Percentiles rank a stretch among this genome's conserved stretches.
Conservation (phyloP, 257 asterid genomes). For the Solanum rostratum region DNA sequence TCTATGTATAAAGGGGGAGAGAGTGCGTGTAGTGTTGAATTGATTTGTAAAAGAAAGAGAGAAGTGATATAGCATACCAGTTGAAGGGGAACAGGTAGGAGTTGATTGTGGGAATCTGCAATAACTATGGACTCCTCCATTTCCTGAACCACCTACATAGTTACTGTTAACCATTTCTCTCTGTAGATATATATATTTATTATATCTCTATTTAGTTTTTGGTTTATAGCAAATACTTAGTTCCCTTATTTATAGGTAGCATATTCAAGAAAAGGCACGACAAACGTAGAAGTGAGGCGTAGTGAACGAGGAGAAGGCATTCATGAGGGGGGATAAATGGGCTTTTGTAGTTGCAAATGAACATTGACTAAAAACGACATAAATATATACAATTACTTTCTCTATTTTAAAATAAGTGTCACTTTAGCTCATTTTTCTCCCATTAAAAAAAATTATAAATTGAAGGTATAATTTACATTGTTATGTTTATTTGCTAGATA, state of each 20-base stretch:
- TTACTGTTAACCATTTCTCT: neutral
- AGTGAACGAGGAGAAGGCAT: slow-evolving; percentile 45
- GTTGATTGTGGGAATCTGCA: slow-evolving; percentile 24
- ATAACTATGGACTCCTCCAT: slow-evolving; percentile 54
- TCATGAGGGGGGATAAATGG: slow-evolving; percentile 27
- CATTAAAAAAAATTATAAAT: neutral
- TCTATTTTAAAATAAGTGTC: neutral
- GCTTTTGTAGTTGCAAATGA: slow-evolving; percentile 29
- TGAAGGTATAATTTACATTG: neutral
- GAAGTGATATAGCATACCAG: neutral
- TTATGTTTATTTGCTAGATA: neutral
- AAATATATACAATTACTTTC: neutral
- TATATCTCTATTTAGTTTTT: neutral
- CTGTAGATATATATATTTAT: neutral
- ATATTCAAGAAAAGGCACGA: neutral
- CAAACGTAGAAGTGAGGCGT: slow-evolving; percentile 51
- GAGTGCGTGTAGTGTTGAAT: too few relatives aligned
- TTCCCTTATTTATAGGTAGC: slow-evolving; percentile 21
- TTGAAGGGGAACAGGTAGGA: neutral
- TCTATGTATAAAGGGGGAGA: too few relatives aligned
- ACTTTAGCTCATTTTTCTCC: neutral
- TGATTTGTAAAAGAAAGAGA: neutral
- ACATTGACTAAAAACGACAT: slow-evolving; percentile 23
- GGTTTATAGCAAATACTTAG: neutral
- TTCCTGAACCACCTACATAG: slow-evolving; percentile 31